A percentile compares a stretch with the other conserved stretches of the same genome.
phyloP scores from a whole-genome alignment of 306 rosid genomes.

The Oemleria cerasiformis region DNA sequence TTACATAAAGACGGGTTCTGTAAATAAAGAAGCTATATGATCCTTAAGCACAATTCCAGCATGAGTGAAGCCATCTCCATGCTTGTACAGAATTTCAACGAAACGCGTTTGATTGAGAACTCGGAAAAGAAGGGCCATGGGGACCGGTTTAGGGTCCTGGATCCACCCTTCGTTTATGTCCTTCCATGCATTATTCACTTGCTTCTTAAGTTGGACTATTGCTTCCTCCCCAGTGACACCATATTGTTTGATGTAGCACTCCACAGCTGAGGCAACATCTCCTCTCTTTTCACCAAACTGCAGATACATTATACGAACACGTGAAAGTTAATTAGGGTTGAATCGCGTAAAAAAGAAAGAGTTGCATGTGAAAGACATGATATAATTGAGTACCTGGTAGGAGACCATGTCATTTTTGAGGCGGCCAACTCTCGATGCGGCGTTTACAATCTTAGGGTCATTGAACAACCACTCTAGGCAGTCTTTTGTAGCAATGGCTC shows the following conservation, averaged over 20 bases:
- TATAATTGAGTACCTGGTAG: slow-evolving; percentile 6
- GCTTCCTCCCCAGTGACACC: not conserved
- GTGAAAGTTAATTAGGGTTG: not conserved
- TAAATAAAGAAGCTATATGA: not conserved
- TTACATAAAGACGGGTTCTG: not conserved
- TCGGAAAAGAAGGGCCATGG: slow-evolving; percentile 9
- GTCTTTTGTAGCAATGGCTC: slow-evolving; percentile 11
- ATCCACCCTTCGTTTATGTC: slow-evolving; percentile 40
- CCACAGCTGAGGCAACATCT: not conserved
- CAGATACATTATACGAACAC: not conserved
- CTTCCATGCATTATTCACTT: slow-evolving; percentile 15
- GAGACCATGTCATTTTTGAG: slow-evolving; percentile 3
- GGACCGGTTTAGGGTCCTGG: not conserved
- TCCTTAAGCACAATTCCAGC: not conserved
- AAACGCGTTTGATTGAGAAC: slow-evolving; percentile 32
- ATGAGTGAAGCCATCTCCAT: slow-evolving; percentile 26
- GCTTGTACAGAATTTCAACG: slow-evolving; percentile 23
- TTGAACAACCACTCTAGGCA: slow-evolving; percentile 12
- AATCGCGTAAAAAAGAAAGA: too few species aligned
- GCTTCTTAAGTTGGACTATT: not conserved
- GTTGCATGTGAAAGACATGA: too few species aligned
- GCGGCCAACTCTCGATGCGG: not conserved
- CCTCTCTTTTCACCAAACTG: slow-evolving; percentile 10
- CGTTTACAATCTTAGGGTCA: slow-evolving; percentile 12
- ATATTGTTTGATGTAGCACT: slow-evolving; percentile 4